Base-by-base conservation (phyloP, 768 basidiomycete genomes). In the Collybiopsis luxurians region DNA sequence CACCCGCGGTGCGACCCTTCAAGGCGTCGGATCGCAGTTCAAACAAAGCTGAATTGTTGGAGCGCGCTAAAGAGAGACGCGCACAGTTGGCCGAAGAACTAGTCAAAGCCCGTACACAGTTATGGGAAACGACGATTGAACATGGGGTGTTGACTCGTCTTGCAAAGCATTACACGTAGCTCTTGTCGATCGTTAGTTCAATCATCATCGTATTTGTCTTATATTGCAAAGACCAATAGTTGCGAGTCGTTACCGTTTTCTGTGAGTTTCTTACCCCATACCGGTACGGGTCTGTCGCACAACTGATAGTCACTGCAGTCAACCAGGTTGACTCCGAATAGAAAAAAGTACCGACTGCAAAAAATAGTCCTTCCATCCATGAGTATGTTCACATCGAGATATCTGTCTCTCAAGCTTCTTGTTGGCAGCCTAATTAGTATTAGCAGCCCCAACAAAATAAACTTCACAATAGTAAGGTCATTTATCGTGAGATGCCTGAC, bases 101-200 rank as follows among this genome's bases (percentile, higher is more conserved):
- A 44, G 78, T 84, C 48, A 73, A 71, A 53, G 80, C 84, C 23
- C 86, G 86, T 64, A 75, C 81, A 27, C 83, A 86, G 63, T 68
- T 90, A 56, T 90, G 90, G 90, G 87, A 89, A 71, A 75, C 74
- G 45, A 76, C 75, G 23, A 72, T 84, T 40, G 83, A 84, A 65
- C 72, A 75, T 48, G 80, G 80, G 13, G 78, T 79, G 42, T 64
- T 82, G 58, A 70, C 70, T 39, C 70, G 75, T 51, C 58, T 81
- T 24, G 62, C 59, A 53, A 75, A 69, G 65, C 69, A 73, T 50
- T 61, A 62, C 40, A 61, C 50, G 15, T 51, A n/a, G 23, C 30
- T 0, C 6, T n/a, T 9, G 5, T 47, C 23, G 6, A 30, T 24
- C 13, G 36, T 39, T 19, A 36, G 36, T 13, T 23, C 10, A 9